A percentile compares a stretch with the other conserved stretches of the same genome.
phyloP scores from a whole-genome alignment of 176 grass and related monocot species.

The Zizania latifolia region DNA sequence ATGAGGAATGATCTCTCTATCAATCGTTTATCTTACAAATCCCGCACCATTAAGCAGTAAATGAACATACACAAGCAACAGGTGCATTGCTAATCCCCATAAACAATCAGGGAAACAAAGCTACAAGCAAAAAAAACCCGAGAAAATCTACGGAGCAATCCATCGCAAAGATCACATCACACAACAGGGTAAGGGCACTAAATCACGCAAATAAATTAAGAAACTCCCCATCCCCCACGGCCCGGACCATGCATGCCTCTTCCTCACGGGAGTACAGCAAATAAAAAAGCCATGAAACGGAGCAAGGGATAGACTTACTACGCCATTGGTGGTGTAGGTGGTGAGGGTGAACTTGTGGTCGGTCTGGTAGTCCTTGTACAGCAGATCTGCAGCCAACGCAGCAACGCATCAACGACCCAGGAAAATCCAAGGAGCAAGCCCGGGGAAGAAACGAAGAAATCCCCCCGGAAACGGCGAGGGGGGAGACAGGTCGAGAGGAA shows the following conservation, averaged over 20 bases:
- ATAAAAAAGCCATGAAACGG: background rate
- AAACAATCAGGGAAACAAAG: background rate
- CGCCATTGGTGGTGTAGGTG: slow-evolving; percentile 49
- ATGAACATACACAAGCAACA: background rate
- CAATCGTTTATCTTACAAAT: too few relatives aligned
- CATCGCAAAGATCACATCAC: background rate
- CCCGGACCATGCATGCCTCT: background rate
- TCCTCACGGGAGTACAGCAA: background rate
- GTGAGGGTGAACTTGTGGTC: slow-evolving; percentile 67
- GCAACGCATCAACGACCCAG: background rate
- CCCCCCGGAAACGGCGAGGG: background rate
- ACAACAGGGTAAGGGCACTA: too few relatives aligned
- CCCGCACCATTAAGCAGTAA: background rate
- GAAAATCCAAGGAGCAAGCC: background rate
- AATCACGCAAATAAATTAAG: background rate
- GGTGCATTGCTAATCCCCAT: too few relatives aligned
- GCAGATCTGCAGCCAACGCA: slow-evolving; percentile 37
- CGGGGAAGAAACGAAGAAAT: background rate
- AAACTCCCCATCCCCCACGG: background rate
- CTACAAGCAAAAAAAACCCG: too few relatives aligned
- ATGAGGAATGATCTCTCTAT: background rate
- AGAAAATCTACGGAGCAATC: background rate
- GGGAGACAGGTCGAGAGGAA: background rate
- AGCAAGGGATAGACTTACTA: slow-evolving; percentile 25
- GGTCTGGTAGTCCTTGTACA: slow-evolving; percentile 71